Evolutionary conservation across 1,284 basidiomycete genomes (phyloP), one percentile per base, ranked within the genome.

Genomic region (Ustilago vetiveriae): DNA sequence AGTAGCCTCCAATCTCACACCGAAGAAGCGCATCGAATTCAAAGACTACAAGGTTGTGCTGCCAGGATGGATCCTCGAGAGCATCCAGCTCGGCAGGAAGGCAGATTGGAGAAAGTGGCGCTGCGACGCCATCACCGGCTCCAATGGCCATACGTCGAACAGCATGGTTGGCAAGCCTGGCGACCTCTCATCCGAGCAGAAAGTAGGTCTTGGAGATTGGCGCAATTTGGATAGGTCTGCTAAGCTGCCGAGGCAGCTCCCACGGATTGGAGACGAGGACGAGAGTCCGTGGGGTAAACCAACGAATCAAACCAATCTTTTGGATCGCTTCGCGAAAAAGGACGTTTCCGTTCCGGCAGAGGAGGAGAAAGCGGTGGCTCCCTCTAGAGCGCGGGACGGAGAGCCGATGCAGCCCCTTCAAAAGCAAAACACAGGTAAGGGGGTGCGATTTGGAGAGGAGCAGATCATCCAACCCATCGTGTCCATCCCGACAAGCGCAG

Each of bases 1-100:
- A 69, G 85, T 98, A 52, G 94, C 95, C 0, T 90, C 89, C 55
- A 90, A 91, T 21, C 86, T 98, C 29, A 97, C 95, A 0, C 89
- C 92, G 0, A 88, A 89, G 48, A 98, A 98, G 83, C 86, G 92
- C 42, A 87, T 87, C 41, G 93, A 96, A 74, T 96, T 94, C 82
- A 87, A 90, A 77, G 83, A 89, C 47, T 90, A 95, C 88, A 94
- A 92, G 78, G 89, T 97, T 11, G 92, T 91, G 26, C 85, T 85
- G 30, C 92, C 93, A 0, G 89, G 89, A 57, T 98, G 94, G 93
- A 85, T 98, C 8, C 84, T 90, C 10, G 87, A 93, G 26, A 92
- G 90, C 69, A 87, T 87, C 24, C 84, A 87, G 54, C 85, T 85
- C 8, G 88, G 88, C 0, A 82, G 83, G 9, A 84, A 94, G n/a